Conservation (phyloP, 208 protist species). For the Trypanosomatidae sp. region DNA sequence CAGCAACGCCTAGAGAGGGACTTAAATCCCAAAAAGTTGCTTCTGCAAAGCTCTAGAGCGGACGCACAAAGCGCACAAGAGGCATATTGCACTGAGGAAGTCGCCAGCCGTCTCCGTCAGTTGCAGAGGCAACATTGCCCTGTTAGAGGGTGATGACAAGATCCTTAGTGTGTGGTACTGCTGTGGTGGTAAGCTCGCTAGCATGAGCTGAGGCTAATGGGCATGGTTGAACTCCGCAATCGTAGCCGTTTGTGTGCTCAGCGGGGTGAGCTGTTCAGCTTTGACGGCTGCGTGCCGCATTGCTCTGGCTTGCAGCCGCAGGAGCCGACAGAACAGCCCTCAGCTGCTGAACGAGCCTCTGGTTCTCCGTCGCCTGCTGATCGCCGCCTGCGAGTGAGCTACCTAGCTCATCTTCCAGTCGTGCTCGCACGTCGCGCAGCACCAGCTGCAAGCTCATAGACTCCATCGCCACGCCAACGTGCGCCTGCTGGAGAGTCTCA, state of each 20-base stretch:
- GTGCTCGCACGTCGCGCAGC: constrained; percentile 39
- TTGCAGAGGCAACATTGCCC: background rate
- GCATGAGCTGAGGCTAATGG: background rate
- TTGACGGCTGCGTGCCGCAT: background rate
- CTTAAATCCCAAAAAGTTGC: background rate
- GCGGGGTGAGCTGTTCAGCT: no score
- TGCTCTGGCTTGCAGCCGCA: background rate
- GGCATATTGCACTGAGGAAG: background rate
- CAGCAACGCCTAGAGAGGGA: background rate
- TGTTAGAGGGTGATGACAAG: background rate
- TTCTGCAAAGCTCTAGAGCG: background rate
- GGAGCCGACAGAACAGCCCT: background rate
- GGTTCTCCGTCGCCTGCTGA: background rate
- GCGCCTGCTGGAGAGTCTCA: constrained; percentile 63
- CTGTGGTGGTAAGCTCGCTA: background rate
- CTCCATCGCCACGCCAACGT: constrained; percentile 54
- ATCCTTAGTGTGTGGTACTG: background rate
- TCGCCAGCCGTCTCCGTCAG: background rate
- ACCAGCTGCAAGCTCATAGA: constrained; percentile 47
- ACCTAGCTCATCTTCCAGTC: constrained; percentile 15
- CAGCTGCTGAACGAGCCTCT: constrained; percentile 3
- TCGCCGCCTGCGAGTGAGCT: background rate
- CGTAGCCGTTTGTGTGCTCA: no score
- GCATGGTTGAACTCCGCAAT: background rate
- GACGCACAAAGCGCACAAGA: background rate